Evolutionary conservation across 768 basidiomycete genomes (phyloP).

Genomic region (Coprinellus micaceus): DNA sequence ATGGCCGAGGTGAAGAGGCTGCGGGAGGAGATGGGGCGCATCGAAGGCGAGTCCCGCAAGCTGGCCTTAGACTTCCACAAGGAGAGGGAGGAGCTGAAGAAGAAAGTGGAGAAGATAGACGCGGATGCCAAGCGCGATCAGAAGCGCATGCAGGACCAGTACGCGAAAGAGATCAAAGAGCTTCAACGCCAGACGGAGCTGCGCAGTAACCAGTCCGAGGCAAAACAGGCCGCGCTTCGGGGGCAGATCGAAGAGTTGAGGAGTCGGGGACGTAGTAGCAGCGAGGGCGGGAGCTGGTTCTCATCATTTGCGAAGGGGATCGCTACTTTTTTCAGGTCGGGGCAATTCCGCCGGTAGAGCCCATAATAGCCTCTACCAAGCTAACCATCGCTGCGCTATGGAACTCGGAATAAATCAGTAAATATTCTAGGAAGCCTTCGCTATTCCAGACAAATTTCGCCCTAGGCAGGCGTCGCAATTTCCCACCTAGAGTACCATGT

Average conservation of each 20-base stretch:
- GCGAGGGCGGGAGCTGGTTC: background rate
- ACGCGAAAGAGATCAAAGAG: background rate
- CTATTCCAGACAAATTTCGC: too few relatives aligned
- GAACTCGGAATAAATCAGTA: too few relatives aligned
- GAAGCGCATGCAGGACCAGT: background rate
- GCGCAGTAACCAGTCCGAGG: background rate
- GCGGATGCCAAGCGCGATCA: conserved; percentile 1
- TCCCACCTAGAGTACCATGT: conserved; percentile 1
- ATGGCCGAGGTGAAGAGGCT: conserved; percentile 41
- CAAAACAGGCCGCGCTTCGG: background rate
- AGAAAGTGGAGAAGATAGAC: background rate
- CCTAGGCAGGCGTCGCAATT: background rate
- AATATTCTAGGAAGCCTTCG: too few relatives aligned
- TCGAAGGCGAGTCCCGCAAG: conserved; percentile 37
- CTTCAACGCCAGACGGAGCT: background rate
- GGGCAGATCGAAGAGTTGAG: background rate
- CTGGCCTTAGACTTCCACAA: conserved; percentile 25
- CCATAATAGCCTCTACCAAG: too few relatives aligned
- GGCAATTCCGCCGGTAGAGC: too few relatives aligned
- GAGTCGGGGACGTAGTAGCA: background rate
- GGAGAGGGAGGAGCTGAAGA: background rate
- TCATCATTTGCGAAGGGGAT: background rate
- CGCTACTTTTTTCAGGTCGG: background rate
- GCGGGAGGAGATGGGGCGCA: conserved; percentile 39
- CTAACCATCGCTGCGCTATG: too few relatives aligned